Conservation (phyloP, 2,329 filamentous ascomycete genomes). For the Phyllosticta capitalensis region DNA sequence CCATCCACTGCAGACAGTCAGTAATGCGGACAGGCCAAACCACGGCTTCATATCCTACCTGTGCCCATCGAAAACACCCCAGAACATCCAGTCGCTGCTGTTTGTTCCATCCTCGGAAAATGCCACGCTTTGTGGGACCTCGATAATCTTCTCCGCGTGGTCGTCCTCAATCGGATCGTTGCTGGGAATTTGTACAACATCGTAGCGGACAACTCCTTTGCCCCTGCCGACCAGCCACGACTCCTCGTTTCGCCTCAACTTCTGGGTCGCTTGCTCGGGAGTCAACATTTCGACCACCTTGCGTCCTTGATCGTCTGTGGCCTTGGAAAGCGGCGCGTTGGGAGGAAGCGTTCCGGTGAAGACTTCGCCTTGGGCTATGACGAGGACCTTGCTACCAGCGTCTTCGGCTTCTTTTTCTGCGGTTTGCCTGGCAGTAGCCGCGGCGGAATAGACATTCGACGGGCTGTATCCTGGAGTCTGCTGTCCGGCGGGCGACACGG, state of each 20-base stretch:
- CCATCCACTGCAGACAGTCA: slow-evolving; percentile 62
- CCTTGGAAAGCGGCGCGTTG: slow-evolving; percentile 79
- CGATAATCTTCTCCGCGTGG: slow-evolving; percentile 95
- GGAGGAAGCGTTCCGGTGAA: slow-evolving; percentile 80
- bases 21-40: slow-evolving; percentile 9
- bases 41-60: slow-evolving; percentile 47
- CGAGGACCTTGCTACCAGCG: slow-evolving; percentile 55
- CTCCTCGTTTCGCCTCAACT: slow-evolving; percentile 79
- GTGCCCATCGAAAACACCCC: slow-evolving; percentile 97
- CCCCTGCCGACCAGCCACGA: slow-evolving; percentile 86
- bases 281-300: slow-evolving; percentile 94
- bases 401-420: slow-evolving; percentile 39
- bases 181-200: slow-evolving; percentile 86
- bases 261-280: slow-evolving; percentile 84
- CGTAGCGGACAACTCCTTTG: slow-evolving; percentile 85
- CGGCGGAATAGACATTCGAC: slow-evolving; percentile 13
- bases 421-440: slow-evolving; percentile 13
- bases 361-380: slow-evolving; percentile 83
- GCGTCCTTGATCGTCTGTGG: slow-evolving; percentile 72
- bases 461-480: slow-evolving; percentile 27
- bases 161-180: slow-evolving; percentile 98
- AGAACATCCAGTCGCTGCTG: slow-evolving; percentile 96
- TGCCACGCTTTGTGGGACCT: slow-evolving; percentile 58
- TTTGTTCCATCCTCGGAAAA: slow-evolving; percentile 45
- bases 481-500: slow-evolving; percentile 13